Conservation (phyloP, 176 grass and related monocot species). For the Carex pumila region DNA sequence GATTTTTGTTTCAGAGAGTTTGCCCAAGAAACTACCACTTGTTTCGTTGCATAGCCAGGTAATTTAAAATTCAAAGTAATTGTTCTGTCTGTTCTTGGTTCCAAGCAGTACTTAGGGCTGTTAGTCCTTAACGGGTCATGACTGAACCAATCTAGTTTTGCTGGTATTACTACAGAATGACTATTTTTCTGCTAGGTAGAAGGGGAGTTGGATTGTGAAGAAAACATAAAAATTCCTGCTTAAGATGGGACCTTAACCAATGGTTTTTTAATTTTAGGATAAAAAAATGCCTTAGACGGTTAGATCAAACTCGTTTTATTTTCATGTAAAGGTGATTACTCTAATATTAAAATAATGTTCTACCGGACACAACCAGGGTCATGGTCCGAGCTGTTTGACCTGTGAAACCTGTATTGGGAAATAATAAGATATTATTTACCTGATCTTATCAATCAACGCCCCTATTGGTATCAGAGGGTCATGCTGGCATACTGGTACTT, state of each 20-base stretch:
- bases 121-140: background rate
- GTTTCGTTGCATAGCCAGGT: conserved; percentile 97
- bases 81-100: background rate
- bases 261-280: background rate
- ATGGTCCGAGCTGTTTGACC: background rate
- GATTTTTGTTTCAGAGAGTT: conserved; percentile 91
- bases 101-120: background rate
- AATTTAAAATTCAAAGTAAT: background rate
- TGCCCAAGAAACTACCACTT: conserved; percentile 81
- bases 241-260: background rate
- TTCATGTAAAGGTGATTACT: background rate
- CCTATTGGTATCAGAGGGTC: background rate
- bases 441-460: background rate
- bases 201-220: background rate
- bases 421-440: background rate
- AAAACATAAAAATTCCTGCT: background rate
- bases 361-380: background rate
- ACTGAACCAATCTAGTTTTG: background rate
- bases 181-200: background rate
- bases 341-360: background rate
- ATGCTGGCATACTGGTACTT: background rate
- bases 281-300: background rate
- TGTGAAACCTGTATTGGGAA: background rate
- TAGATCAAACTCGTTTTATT: background rate
- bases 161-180: background rate